Base-by-base conservation (phyloP, 2,329 filamentous ascomycete species). In the Hirsutella thompsonii region DNA sequence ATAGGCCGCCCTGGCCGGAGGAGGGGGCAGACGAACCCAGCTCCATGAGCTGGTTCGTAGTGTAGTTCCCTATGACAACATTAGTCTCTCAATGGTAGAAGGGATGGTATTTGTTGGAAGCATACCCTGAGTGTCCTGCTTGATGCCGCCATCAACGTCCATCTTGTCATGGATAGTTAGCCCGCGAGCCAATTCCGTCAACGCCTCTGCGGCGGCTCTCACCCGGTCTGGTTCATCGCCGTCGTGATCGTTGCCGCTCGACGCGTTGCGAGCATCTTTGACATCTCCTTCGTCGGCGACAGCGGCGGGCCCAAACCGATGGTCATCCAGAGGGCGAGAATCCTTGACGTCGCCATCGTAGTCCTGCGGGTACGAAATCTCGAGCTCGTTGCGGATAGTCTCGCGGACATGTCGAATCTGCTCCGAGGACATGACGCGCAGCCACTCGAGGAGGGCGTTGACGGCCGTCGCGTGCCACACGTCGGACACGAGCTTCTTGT, bases 381-480 rank as follows among this genome's bases (percentile, higher is more conserved):
- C 23, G 23, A 26, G 23, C 23, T 6, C 6, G 11, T 26, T 11
- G 23, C 23, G 23, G 23, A 26, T 11, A 11, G 23, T 11, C 23
- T 26, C 23, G 6, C 23, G 23, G 6, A 26, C 23, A 11, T 26
- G 11, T 26, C 23, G 34, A 2, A 23, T 35, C 2, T 11, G 16
- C 1, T 23, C 29, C 5, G 29, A 8, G 16, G 19, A 1, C 38
- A 43, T 43, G 30, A 5, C n/a, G 1, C 2, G 3, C 21, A 3
- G 18, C 42, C 42, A 41, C 9, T 13, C 37, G 2, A 20, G 30
- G 8, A 41, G 28, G n/a, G 10, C 3, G 6, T 8, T 36, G 18
- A 41, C 23, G 8, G 36, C 39, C 13, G 39, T 32, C n/a, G 35
- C 35, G 36, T 38, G 20, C 42, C 42, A 44, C 19, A 18, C 11